Conservation (phyloP, 148 eudicot species). For the Persicaria tinctoria region DNA sequence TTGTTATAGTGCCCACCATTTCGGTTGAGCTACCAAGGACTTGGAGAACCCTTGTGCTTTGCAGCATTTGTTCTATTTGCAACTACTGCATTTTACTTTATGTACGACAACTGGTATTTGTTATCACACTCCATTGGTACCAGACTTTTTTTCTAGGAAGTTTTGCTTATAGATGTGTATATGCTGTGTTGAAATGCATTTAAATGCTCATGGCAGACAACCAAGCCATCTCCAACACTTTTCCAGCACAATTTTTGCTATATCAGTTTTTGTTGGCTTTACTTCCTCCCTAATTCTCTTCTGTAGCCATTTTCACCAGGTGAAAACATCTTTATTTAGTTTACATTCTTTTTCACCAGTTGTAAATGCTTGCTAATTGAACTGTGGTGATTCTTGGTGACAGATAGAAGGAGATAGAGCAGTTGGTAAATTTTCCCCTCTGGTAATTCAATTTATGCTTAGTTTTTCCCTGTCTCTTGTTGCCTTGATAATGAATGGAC, state of each 20-base stretch:
- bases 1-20: slow-evolving; percentile 85
- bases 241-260: slow-evolving; percentile 41
- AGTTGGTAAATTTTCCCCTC: slow-evolving; percentile 77
- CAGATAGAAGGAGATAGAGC: slow-evolving; percentile 77
- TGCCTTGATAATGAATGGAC: not conserved
- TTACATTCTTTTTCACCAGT: not conserved
- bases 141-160: not conserved
- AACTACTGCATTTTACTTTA: slow-evolving; percentile 71
- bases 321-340: slow-evolving; percentile 15
- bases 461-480: slow-evolving; percentile 4
- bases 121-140: not conserved
- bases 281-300: slow-evolving; percentile 88
- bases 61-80: slow-evolving; percentile 91
- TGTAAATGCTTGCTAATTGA: not conserved
- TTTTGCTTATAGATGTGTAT: not conserved
- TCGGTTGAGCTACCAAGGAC: slow-evolving; percentile 83
- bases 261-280: slow-evolving; percentile 74
- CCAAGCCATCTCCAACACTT: slow-evolving; percentile 15
- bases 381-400: slow-evolving; percentile 4
- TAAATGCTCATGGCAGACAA: slow-evolving; percentile 27
- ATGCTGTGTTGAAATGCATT: slow-evolving; percentile 10
- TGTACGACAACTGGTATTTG: slow-evolving; percentile 35
- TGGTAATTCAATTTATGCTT: slow-evolving; percentile 39
- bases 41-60: slow-evolving; percentile 93
- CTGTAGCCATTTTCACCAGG: slow-evolving; percentile 99